These are phyloP conservation scores for Metschnikowia similis DNA, from an alignment of 805 yeast species.

Conservation along the genomic window DNA sequence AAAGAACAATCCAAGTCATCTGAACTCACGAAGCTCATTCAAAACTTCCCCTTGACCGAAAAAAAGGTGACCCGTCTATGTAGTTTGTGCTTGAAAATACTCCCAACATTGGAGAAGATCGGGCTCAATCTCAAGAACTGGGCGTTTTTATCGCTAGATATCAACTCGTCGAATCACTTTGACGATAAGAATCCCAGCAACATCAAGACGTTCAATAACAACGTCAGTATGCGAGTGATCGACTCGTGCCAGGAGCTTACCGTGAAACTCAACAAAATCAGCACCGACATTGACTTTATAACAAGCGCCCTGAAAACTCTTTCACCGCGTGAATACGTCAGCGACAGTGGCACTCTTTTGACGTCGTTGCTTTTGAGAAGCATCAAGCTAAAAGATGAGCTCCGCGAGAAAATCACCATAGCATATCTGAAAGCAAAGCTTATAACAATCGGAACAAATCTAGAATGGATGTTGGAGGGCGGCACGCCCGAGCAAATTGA, in stretches of 20 bases:
- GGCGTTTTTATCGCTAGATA: constrained; percentile 53
- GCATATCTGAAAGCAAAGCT: constrained; percentile 64
- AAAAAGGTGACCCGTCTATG: constrained; percentile 45
- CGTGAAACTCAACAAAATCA: constrained; percentile 36
- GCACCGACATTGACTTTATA: constrained; percentile 44
- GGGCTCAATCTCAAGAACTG: constrained; percentile 46
- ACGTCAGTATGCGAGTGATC: constrained; percentile 52
- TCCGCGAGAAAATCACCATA: constrained; percentile 51
- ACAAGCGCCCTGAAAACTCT: constrained; percentile 40
- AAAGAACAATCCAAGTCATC: constrained; percentile 37
- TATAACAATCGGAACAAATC: constrained; percentile 59
- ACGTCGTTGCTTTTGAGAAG: constrained; percentile 43
- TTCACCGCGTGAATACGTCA: constrained; percentile 44
- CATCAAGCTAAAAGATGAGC: constrained; percentile 46
- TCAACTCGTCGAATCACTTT: constrained; percentile 41
- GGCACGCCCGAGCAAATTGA: constrained; percentile 25
- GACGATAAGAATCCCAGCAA: constrained; percentile 15
- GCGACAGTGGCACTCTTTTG: constrained; percentile 49
- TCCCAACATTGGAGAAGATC: constrained; percentile 48
- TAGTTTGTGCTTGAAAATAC: constrained; percentile 41
- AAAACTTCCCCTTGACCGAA: constrained; percentile 41
- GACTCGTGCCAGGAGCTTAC: constrained; percentile 47
- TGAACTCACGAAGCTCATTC: constrained; percentile 38
- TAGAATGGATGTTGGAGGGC: constrained; percentile 46
- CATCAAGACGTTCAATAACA: constrained; percentile 43